Evolutionary conservation across 2,329 filamentous ascomycete genomes (phyloP).

Genomic region (Epichloe scottii): DNA sequence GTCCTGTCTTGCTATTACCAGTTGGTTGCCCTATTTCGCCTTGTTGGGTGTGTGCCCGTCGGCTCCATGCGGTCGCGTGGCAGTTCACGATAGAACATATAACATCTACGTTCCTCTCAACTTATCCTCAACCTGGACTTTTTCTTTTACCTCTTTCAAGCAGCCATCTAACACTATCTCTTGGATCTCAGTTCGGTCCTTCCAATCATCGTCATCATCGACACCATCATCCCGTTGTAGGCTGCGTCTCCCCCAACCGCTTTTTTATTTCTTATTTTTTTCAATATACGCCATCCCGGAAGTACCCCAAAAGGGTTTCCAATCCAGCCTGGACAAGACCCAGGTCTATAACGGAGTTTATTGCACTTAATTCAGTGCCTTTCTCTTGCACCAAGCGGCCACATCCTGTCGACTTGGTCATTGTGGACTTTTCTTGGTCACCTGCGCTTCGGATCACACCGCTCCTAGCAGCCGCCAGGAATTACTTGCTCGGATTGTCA

Average conservation of each 20-base stretch:
- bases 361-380: constrained; percentile 7
- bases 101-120: constrained; percentile 2
- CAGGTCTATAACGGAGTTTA: constrained; percentile 3
- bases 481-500: not conserved
- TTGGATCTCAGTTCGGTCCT: not conserved
- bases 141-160: not conserved
- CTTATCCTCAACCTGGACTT: not conserved
- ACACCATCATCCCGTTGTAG: constrained; percentile 1
- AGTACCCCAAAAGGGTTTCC: not conserved
- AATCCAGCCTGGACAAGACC: not conserved
- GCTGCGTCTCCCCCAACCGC: not conserved
- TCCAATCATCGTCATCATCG: not conserved
- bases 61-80: not conserved
- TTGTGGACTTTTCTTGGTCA: constrained; percentile 3
- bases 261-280: no score
- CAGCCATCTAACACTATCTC: not conserved
- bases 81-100: constrained; percentile 6
- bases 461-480: constrained; percentile 3
- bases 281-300: not conserved
- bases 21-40: not conserved
- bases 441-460: constrained; percentile 7
- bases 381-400: not conserved
- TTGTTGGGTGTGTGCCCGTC: not conserved
- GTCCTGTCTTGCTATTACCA: not conserved
- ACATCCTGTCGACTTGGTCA: constrained; percentile 4